These are phyloP conservation scores for Megacollybia platyphylla DNA, from an alignment of 1,284 basidiomycete species.

Conservation along the genomic window DNA sequence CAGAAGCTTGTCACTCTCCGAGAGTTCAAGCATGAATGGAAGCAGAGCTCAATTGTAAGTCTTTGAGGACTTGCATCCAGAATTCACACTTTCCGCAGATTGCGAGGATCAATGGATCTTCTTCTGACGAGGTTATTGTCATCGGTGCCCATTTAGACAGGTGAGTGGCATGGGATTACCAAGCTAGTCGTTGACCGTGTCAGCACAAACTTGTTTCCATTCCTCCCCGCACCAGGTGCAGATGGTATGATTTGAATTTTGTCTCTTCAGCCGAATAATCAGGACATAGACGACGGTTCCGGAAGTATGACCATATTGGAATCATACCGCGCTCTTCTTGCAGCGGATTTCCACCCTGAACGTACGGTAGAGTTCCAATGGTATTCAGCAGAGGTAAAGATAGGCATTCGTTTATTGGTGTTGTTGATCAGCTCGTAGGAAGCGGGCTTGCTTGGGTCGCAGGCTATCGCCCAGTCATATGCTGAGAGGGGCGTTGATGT, in stretches of 20 bases:
- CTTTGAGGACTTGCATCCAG: constrained; percentile 2
- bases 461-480: constrained; percentile 81
- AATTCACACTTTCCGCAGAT: constrained; percentile 30
- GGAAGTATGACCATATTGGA: constrained; percentile 90
- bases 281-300: constrained; percentile 68
- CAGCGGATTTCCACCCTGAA: constrained; percentile 66
- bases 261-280: constrained; percentile 1
- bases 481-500: constrained; percentile 52
- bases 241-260: constrained; percentile 32
- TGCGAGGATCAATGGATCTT: constrained; percentile 59
- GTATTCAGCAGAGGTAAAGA: constrained; percentile 78
- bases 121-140: constrained; percentile 52
- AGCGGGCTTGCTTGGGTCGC: constrained; percentile 89
- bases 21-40: constrained; percentile 87
- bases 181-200: constrained; percentile 4
- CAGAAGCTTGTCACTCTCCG: constrained; percentile 48
- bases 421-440: constrained; percentile 36
- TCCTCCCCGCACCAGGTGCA: constrained; percentile 81
- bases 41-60: constrained; percentile 79
- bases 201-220: constrained; percentile 81
- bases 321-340: constrained; percentile 74
- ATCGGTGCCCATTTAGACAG: constrained; percentile 88
- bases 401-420: background rate
- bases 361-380: constrained; percentile 89
- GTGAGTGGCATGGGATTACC: constrained; percentile 18